Evolutionary conservation across 306 rosid species (phyloP), one percentile per base, ranked within the genome.

Genomic region (Notholithocarpus densiflorus): DNA sequence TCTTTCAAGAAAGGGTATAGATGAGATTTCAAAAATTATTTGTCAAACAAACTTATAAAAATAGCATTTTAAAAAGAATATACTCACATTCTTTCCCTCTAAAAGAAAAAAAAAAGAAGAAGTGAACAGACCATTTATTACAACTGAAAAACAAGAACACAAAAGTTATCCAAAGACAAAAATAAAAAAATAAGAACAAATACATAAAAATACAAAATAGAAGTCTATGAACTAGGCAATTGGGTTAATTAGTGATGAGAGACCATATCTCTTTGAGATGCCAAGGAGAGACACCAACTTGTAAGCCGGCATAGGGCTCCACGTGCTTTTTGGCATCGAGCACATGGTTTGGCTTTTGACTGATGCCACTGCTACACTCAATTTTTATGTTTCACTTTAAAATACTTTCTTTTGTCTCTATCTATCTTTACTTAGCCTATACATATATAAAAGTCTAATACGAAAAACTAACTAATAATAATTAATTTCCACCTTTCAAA

Each of bases 251-350:
- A 3, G 75, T 29, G 68, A 75, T 65, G 59, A 84, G 45, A 64
- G 80, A 61, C 81, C 48, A 45, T 40, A 62, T 72, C 62, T 51
- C 12, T 10, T 48, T 61, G 76, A 69, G 79, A 55, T 84, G 81
- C 74, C 79, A 61, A n/a, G 64, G 73, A 62, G 76, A 80, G 83
- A 34, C 80, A 79, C 53, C 34, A 87, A 53, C 54, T 79, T 65
- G 77, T 73, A 71, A 74, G 53, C 71, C 77, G 53, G 77, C 84
- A 71, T 85, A 79, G 89, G 87, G 82, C 80, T 87, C 86, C 94
- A 87, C 83, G 90, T 84, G 90, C 84, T 75, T 79, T 80, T 79
- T 76, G 82, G 84, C 76, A 53, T 74, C 51, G 62, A 61, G 76
- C 89, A 80, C 83, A 83, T 79, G 85, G 72, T 64, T 53, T 53